Base-by-base conservation (phyloP, 495 filamentous ascomycete species). In the Corynascus novoguineensis region DNA sequence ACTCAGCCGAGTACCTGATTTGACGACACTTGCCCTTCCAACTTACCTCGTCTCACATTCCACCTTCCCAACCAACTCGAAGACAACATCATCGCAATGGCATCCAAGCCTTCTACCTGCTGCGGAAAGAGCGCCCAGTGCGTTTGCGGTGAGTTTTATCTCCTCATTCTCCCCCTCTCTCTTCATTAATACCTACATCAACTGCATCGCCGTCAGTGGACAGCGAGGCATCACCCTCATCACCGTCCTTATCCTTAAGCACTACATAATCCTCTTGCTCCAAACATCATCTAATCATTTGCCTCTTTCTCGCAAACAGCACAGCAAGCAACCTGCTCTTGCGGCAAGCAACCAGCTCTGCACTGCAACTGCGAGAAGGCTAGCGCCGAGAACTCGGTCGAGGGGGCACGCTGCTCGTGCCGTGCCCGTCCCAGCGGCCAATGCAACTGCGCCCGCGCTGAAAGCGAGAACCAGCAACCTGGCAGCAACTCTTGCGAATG, bases 321-420 rank as follows among this genome's bases (percentile, higher is more conserved):
- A 58, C 66, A 77, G 57, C 77, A 83, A 65, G 81, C 81, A 3
- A 86, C 76, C 51, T 97, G 92, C 82, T 92, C 89, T 15, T 97
- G 92, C 67, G 92, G 92, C 62, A 81, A 92, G 75, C 81, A 92
- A 65, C 81, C 82, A 8, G 92, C 92, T 41, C 82, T 96, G 54
- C 78, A 89, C 67, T 97, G 92, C 79, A 84, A 75, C 53, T 97
- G 92, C 77, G 84, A 83, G 68, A 90, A 87, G 69, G 83, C 90
- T 8, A 60, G 78, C 3, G 70, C 78, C 4, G 92, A 97, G 80
- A 96, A 96, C 76, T 66, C 69, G 4, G 57, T 86, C 27, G 69
- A 73, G 4, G 89, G 88, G n/a, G 77, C 89, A 24, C 78, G 89
- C 51, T 96, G 91, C 80, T 91, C 87, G 24, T 96, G 91, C 75